phyloP scores from a whole-genome alignment of 2,329 filamentous ascomycete genomes.

The Bipolaris oryzae region DNA sequence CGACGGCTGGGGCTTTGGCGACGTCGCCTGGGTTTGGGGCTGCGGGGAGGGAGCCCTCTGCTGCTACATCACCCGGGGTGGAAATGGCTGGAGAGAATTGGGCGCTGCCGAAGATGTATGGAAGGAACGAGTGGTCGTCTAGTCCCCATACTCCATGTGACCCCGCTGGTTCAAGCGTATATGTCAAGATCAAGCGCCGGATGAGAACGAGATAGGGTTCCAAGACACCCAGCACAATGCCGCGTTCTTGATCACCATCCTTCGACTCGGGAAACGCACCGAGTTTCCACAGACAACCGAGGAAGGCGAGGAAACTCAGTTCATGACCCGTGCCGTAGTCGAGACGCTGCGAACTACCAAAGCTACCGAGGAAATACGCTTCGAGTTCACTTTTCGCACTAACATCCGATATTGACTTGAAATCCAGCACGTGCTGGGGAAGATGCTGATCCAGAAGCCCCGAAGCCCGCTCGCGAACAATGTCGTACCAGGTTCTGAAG shows the following conservation, averaged over 20 bases:
- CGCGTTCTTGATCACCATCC: conserved; percentile 69
- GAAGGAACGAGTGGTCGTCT: conserved; percentile 94
- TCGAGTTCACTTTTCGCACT: conserved; percentile 70
- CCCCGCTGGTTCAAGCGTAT: conserved; percentile 92
- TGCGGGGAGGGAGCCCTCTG: conserved; percentile 74
- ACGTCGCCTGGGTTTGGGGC: conserved; percentile 75
- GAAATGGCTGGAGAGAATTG: conserved; percentile 79
- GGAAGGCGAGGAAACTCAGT: conserved; percentile 89
- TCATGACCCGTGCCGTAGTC: conserved; percentile 98
- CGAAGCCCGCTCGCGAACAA: conserved; percentile 67
- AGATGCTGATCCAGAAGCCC: conserved; percentile 64
- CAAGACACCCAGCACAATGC: conserved; percentile 80
- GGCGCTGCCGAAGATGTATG: conserved; percentile 94
- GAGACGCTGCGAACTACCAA: conserved; percentile 85
- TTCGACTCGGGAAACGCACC: conserved; percentile 71
- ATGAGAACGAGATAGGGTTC: conserved; percentile 86
- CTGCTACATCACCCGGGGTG: conserved; percentile 63
- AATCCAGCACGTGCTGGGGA: conserved; percentile 54
- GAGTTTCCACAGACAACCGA: conserved; percentile 90
- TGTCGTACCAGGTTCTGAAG: conserved; percentile 81
- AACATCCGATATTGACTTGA: conserved; percentile 35
- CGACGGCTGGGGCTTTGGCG: conserved; percentile 50
- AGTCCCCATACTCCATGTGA: conserved; percentile 98
- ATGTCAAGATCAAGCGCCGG: conserved; percentile 82
- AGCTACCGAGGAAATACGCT: conserved; percentile 81